phyloP scores from a whole-genome alignment of 2,329 filamentous ascomycete genomes.

The Teratosphaeria gauchensis region DNA sequence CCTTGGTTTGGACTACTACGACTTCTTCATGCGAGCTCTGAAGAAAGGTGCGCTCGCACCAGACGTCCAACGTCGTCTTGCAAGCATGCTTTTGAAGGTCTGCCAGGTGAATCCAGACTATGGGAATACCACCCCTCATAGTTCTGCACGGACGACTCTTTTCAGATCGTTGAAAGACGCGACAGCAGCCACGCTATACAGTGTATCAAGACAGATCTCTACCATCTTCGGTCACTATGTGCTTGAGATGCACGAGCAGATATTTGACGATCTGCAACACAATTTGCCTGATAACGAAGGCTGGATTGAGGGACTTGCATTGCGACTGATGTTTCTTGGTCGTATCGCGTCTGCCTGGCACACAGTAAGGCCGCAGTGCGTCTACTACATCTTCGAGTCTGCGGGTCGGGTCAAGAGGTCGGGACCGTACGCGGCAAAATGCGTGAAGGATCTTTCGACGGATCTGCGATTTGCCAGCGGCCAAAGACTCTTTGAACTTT shows the following conservation, averaged over 20 bases:
- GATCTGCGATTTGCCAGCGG: slow-evolving; percentile 56
- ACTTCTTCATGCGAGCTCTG: slow-evolving; percentile 60
- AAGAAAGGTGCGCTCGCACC: slow-evolving; percentile 61
- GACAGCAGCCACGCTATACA: slow-evolving; percentile 63
- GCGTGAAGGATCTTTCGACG: slow-evolving; percentile 56
- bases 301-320: slow-evolving; percentile 71
- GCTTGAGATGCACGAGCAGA: slow-evolving; percentile 70
- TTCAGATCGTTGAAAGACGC: slow-evolving; percentile 61
- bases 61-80: slow-evolving; percentile 56
- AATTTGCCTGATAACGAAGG: slow-evolving; percentile 65
- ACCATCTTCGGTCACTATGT: slow-evolving; percentile 71
- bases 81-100: slow-evolving; percentile 59
- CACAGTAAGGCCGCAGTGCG: slow-evolving; percentile 72
- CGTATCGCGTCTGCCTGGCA: slow-evolving; percentile 75
- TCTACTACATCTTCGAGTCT: slow-evolving; percentile 91
- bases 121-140: slow-evolving; percentile 46
- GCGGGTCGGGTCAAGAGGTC: slow-evolving; percentile 59
- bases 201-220: slow-evolving; percentile 59
- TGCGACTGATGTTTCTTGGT: slow-evolving; percentile 67
- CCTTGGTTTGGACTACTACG: slow-evolving; percentile 65
- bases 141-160: slow-evolving; percentile 60
- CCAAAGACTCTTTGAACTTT: slow-evolving; percentile 67
- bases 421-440: slow-evolving; percentile 60
- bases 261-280: slow-evolving; percentile 75
- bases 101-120: slow-evolving; percentile 60